These are phyloP conservation scores for Penicillium sumatraense DNA, from an alignment of 2,329 filamentous ascomycete genomes.

Conservation along the genomic window DNA sequence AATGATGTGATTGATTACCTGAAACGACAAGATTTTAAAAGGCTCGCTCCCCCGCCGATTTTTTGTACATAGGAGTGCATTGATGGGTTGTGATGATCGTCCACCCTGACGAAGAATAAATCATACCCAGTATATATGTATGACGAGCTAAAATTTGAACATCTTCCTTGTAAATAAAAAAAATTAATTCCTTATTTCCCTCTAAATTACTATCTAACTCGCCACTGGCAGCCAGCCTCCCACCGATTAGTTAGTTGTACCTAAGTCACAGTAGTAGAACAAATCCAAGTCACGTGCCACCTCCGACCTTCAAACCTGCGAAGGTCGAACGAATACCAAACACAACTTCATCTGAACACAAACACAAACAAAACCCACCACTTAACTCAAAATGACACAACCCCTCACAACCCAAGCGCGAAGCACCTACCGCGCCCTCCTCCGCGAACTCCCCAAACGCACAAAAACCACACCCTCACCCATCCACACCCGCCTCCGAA, in stretches of 20 bases:
- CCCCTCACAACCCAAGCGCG: constrained; percentile 55
- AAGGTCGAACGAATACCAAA: too few relatives aligned
- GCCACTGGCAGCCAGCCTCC: too few relatives aligned
- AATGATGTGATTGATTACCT: constrained; percentile 19
- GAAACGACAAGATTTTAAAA: constrained; percentile 14
- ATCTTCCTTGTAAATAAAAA: background rate
- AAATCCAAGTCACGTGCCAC: background rate
- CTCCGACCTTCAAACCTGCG: too few relatives aligned
- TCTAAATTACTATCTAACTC: too few relatives aligned
- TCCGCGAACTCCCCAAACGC: constrained; percentile 84
- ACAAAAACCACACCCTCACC: constrained; percentile 66
- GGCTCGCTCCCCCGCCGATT: constrained; percentile 18
- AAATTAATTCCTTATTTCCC: background rate
- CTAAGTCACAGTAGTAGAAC: too few relatives aligned
- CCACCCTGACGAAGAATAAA: constrained; percentile 8
- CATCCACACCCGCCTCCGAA: constrained; percentile 71
- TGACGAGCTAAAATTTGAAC: background rate
- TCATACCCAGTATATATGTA: constrained; percentile 21
- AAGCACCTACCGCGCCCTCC: constrained; percentile 82
- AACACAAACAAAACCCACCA: background rate
- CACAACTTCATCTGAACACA: background rate
- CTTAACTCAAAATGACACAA: constrained; percentile 23
- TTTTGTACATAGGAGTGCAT: constrained; percentile 24
- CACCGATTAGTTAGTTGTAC: too few relatives aligned
- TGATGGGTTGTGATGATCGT: constrained; percentile 13